Evolutionary conservation across 768 basidiomycete species (phyloP).

Genomic region (Rhodosporidiobolus odoratus): DNA sequence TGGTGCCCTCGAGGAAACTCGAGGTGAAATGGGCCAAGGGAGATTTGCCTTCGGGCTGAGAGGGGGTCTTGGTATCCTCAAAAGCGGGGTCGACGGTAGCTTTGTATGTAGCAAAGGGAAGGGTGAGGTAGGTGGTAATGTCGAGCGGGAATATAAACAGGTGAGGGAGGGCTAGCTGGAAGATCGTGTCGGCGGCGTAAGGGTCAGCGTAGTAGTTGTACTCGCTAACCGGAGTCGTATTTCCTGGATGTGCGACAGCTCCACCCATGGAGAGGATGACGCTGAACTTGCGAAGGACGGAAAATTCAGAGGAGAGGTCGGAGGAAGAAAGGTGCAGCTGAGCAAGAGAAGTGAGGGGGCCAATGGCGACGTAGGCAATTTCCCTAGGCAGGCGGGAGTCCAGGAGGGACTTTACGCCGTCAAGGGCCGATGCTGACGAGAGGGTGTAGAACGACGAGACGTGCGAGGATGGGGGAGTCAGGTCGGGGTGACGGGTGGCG

Average conservation of each 20-base stretch:
- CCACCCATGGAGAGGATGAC: constrained; percentile 90
- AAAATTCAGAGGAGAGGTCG: background rate
- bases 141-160: constrained; percentile 71
- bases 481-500: constrained; percentile 41
- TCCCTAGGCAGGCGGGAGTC: constrained; percentile 53
- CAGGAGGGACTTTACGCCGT: constrained; percentile 53
- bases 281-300: constrained; percentile 50
- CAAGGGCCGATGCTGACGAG: constrained; percentile 23
- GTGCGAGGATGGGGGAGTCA: constrained; percentile 24
- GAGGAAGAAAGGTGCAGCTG: constrained; percentile 4
- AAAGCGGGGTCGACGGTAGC: constrained; percentile 48
- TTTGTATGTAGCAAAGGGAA: constrained; percentile 58
- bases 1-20: constrained; percentile 66
- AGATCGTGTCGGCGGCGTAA: constrained; percentile 67
- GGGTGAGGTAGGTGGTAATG: constrained; percentile 70
- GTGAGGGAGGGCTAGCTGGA: constrained; percentile 47
- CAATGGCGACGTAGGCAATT: constrained; percentile 67
- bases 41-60: background rate
- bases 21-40: constrained; percentile 53
- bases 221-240: constrained; percentile 59
- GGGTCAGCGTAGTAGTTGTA: constrained; percentile 63
- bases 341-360: constrained; percentile 76
- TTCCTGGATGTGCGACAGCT: constrained; percentile 83
- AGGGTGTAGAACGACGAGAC: constrained; percentile 14
- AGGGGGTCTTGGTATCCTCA: background rate